These are phyloP conservation scores for Suhomyces anneliseae DNA, from an alignment of 1,139 yeast genomes.

Conservation along the genomic window DNA sequence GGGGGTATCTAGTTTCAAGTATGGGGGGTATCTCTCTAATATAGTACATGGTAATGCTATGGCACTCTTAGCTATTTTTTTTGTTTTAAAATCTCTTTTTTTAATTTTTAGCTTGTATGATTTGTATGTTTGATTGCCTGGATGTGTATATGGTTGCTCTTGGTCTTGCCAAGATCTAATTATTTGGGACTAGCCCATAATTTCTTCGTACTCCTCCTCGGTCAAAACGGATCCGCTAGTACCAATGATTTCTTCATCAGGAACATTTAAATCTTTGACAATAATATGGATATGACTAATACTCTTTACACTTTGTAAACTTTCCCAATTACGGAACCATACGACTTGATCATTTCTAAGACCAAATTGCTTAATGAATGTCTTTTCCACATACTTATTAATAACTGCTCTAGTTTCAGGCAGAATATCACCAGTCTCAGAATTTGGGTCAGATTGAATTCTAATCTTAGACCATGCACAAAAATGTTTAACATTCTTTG, in stretches of 20 bases:
- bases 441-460: conserved; percentile 33
- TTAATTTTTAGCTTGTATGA: no score
- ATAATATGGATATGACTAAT: conserved; percentile 62
- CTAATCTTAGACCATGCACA: conserved; percentile 44
- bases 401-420: conserved; percentile 35
- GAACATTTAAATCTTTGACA: conserved; percentile 28
- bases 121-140: not conserved
- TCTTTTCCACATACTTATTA: conserved; percentile 40
- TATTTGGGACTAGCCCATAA: conserved; percentile 4
- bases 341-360: conserved; percentile 38
- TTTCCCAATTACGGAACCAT: conserved; percentile 67
- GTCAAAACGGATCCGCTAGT: conserved; percentile 11
- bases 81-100: no score
- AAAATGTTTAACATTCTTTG: conserved; percentile 35
- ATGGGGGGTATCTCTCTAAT: no score
- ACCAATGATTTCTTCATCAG: conserved; percentile 10
- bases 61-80: no score
- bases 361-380: conserved; percentile 44
- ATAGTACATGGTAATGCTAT: no score
- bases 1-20: no score
- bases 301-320: conserved; percentile 56
- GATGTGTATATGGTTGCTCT: not conserved
- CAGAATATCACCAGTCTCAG: conserved; percentile 47
- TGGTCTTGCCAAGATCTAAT: not conserved
- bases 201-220: conserved; percentile 8